Evolutionary conservation across 148 eudicot species (phyloP), one percentile per base, ranked within the genome.

Genomic region (Rhododendron henanense): DNA sequence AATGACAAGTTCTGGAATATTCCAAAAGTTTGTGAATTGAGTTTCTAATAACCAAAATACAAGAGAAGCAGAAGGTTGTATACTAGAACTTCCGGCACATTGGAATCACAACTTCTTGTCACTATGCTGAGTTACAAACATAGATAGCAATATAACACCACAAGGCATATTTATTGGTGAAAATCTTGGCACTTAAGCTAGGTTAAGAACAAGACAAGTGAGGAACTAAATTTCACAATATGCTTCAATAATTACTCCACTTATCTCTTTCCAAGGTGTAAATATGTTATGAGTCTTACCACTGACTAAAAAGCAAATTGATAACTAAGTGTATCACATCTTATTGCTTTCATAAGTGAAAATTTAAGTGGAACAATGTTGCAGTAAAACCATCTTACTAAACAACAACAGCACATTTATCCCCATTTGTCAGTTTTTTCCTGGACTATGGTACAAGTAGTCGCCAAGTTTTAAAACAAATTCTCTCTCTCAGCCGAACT

Each of bases 241-340:
- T 63, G 51, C 74, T 82, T 33, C 67, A 55, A 33, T 31, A 53
- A 14, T 33, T 53, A 53, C 57, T 80, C 25, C 41, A 80, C 10
- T 80, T n/a, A 83, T 83, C 57, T 69, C 25, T 83, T 83, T 71
- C n/a, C 63, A 83, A 83, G 85, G 45, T 6, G 7, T 13, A 57
- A 13, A 44, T 1, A 57, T 18, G 71, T 57, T 37, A 8, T n/a
- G 69, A 41, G 10, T 57, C 5, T 2, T 14, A 57, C 55, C 13
- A 14, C 33, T 44, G 28, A 83, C 50, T 65, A 67, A 14, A 14
- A 28, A 83, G 75, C 76, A 83, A 83, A 15, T 2, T 61, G 51
- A 7, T 67, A 83, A 65, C 35, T 67, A 44, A 83, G 41, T 59
- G 11, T 41, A 15, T 45, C 37, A 65, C n/a, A 18, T 35, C 8